These are phyloP conservation scores for Nothophaeocryptopus gaeumannii DNA, from an alignment of 2,329 filamentous ascomycete species.

Conservation along the genomic window DNA sequence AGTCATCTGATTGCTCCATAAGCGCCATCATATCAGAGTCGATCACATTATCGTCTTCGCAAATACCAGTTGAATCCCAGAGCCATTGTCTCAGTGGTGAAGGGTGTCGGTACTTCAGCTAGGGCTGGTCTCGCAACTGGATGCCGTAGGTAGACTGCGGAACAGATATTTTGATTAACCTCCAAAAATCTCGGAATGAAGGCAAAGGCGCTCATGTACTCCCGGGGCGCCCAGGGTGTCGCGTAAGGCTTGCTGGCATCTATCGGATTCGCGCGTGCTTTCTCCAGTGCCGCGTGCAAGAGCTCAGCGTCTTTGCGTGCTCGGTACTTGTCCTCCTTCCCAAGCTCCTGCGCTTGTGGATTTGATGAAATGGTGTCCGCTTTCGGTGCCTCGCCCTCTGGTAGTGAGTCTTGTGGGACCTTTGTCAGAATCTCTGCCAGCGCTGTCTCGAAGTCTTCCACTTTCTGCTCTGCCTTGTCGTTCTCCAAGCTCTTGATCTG, in stretches of 20 bases:
- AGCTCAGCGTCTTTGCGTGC: slow-evolving; percentile 56
- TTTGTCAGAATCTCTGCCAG: slow-evolving; percentile 41
- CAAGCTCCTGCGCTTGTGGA: slow-evolving; percentile 25
- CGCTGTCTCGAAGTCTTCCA: slow-evolving; percentile 36
- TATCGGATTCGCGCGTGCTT: slow-evolving; percentile 70
- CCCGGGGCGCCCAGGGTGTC: slow-evolving; percentile 84
- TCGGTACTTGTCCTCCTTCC: slow-evolving; percentile 48
- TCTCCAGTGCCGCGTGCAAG: slow-evolving; percentile 57
- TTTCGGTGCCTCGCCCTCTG: slow-evolving; percentile 13
- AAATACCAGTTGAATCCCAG: slow-evolving; percentile 94
- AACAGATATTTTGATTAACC: slow-evolving; percentile 95
- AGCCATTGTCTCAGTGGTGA: slow-evolving; percentile 66
- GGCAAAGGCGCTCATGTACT: slow-evolving; percentile 87
- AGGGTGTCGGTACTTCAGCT: slow-evolving; percentile 76
- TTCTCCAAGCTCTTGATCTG: slow-evolving; percentile 41
- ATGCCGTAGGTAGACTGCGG: slow-evolving; percentile 90
- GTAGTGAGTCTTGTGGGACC: slow-evolving; percentile 42
- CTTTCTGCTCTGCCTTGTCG: slow-evolving; percentile 23
- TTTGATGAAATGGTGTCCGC: slow-evolving; percentile 31
- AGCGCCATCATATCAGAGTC: slow-evolving; percentile 1
- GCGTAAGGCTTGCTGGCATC: slow-evolving; percentile 78
- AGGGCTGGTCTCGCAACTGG: slow-evolving; percentile 80
- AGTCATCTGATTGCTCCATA: slow-evolving; percentile 1
- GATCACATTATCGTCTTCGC: slow-evolving; percentile 62
- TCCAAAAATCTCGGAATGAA: slow-evolving; percentile 95